Conservation (phyloP, 345 rosid genomes). For the Rhizophora apiculata region DNA sequence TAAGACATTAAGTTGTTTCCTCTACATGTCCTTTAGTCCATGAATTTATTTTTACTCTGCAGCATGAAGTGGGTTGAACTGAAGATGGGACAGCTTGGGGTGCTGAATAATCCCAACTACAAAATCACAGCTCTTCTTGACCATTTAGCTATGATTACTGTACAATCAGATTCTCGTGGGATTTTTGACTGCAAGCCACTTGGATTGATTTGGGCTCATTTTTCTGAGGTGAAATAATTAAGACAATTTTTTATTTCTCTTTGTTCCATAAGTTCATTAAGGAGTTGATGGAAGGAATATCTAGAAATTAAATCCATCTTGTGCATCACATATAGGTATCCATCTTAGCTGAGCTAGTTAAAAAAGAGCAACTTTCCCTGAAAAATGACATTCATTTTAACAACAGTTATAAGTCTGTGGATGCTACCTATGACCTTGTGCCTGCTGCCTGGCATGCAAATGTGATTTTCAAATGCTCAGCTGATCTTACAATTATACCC, state of each 20-base stretch:
- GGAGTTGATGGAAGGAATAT: not conserved
- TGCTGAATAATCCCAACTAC: conserved; percentile 74
- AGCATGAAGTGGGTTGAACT: conserved; percentile 99
- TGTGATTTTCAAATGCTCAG: not conserved
- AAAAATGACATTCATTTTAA: no score
- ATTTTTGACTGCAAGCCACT: conserved; percentile 94
- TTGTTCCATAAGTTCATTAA: not conserved
- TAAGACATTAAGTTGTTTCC: no score
- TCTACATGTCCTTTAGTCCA: not conserved
- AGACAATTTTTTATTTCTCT: not conserved
- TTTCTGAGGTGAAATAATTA: conserved; percentile 59
- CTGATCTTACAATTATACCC: not conserved
- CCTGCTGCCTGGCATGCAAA: not conserved
- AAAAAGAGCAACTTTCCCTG: no score
- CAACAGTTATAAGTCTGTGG: no score
- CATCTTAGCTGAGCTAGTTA: no score
- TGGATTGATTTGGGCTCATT: conserved; percentile 85
- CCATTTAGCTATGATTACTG: conserved; percentile 91
- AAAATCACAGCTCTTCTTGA: conserved; percentile 94
- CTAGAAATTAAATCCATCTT: not conserved
- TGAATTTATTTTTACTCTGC: conserved; percentile 17
- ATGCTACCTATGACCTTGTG: no score
- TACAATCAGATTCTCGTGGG: conserved; percentile 79
- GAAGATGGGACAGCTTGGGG: conserved; percentile 98
- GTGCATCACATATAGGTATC: not conserved